phyloP scores from a whole-genome alignment of 139 green algal genomes.

The Chlamydomonas sp. region DNA sequence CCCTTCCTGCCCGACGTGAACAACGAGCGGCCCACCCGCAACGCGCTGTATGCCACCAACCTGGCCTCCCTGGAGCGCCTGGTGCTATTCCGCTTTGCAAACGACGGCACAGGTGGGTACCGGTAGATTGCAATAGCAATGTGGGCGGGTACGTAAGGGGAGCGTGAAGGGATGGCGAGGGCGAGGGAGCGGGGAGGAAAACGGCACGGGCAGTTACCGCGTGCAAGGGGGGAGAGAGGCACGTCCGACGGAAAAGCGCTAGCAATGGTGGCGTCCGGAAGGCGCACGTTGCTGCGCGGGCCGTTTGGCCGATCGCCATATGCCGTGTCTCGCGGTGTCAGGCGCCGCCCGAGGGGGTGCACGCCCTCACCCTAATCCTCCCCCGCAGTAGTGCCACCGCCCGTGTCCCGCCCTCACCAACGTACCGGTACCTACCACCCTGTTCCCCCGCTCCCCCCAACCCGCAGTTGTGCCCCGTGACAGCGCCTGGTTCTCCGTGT shows the following conservation, averaged over 20 bases:
- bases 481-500: slow-evolving; percentile 82
- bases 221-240: no score
- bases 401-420: neutral
- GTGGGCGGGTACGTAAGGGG: no score
- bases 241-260: no score
- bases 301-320: no score
- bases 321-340: no score
- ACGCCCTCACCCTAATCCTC: neutral
- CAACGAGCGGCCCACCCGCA: slow-evolving; percentile 76
- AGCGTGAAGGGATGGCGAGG: no score
- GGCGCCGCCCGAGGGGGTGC: neutral
- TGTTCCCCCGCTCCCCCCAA: neutral
- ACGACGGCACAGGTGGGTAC: slow-evolving; percentile 78
- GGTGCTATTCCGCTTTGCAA: slow-evolving; percentile 79
- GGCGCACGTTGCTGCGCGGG: no score
- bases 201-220: no score
- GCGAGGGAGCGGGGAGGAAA: no score
- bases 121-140: neutral
- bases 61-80: slow-evolving; percentile 76
- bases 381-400: neutral
- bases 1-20: slow-evolving; percentile 91
- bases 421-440: neutral
- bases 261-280: no score
- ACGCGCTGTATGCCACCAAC: slow-evolving; percentile 75
- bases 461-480: slow-evolving; percentile 80